Conservation (phyloP, 2,329 filamentous ascomycete species). For the Talaromyces marneffei region DNA sequence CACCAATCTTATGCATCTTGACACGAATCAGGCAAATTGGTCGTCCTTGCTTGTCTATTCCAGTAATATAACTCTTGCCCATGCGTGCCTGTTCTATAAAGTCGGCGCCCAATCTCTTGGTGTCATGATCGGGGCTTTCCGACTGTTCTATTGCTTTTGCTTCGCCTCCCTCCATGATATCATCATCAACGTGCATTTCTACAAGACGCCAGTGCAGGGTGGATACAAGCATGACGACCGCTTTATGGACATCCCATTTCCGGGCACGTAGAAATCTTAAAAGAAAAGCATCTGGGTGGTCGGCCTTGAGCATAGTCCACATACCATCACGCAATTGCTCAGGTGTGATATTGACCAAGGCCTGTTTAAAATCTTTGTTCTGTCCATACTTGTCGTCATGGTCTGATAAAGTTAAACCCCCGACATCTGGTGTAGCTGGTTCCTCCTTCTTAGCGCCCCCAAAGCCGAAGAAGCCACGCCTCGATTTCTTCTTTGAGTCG, state of each 20-base stretch:
- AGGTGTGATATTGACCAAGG: constrained; percentile 68
- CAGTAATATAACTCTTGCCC: constrained; percentile 91
- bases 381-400: constrained; percentile 89
- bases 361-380: constrained; percentile 77
- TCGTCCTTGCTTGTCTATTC: constrained; percentile 72
- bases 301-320: constrained; percentile 93
- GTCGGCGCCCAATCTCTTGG: constrained; percentile 66
- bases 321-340: constrained; percentile 74
- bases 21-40: constrained; percentile 84
- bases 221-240: constrained; percentile 86
- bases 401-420: constrained; percentile 37
- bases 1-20: constrained; percentile 71
- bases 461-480: constrained; percentile 60
- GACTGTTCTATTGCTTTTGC: constrained; percentile 57
- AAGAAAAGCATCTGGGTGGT: constrained; percentile 80
- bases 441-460: constrained; percentile 56
- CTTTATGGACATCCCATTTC: constrained; percentile 93
- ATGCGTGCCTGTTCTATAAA: constrained; percentile 78
- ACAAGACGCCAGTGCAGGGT: constrained; percentile 85
- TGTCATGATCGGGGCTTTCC: constrained; percentile 53
- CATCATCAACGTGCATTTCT: constrained; percentile 82
- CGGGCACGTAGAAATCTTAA: constrained; percentile 80
- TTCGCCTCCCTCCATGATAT: constrained; percentile 76
- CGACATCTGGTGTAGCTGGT: constrained; percentile 25
- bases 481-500: constrained; percentile 60